Conservation (phyloP, 2,329 filamentous ascomycete species). For the Escovopsis sp. region DNA sequence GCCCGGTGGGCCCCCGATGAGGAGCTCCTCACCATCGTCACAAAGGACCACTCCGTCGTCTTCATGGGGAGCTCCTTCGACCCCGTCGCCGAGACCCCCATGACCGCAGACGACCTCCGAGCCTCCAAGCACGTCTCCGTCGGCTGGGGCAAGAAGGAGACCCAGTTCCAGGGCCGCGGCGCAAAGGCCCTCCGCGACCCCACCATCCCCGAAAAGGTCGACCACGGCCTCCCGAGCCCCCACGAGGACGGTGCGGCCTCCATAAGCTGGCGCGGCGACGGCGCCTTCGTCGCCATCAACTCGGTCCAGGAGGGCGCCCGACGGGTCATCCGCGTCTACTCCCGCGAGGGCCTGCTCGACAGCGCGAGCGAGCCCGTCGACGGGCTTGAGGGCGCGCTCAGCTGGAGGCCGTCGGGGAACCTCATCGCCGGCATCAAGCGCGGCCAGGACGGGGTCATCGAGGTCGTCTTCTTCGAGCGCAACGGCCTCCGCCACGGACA, state of each 20-base stretch:
- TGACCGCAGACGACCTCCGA: constrained; percentile 64
- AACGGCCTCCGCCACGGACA: constrained; percentile 96
- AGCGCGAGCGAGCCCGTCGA: constrained; percentile 93
- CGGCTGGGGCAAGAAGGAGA: constrained; percentile 96
- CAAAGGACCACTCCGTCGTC: constrained; percentile 62
- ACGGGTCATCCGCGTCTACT: constrained; percentile 78
- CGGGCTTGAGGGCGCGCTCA: constrained; percentile 71
- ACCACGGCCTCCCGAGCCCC: constrained; percentile 62
- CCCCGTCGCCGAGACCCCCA: constrained; percentile 57
- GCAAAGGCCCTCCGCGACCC: constrained; percentile 80
- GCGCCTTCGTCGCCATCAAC: constrained; percentile 79
- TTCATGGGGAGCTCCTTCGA: constrained; percentile 93
- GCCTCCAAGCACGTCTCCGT: constrained; percentile 91
- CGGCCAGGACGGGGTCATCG: constrained; percentile 45
- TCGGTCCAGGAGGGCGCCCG: constrained; percentile 54
- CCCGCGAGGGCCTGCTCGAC: constrained; percentile 76
- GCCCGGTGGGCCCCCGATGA: constrained; percentile 93
- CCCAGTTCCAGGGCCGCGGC: constrained; percentile 87
- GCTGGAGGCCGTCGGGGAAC: constrained; percentile 86
- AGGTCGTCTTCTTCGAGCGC: constrained; percentile 90
- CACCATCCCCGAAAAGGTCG: constrained; percentile 84
- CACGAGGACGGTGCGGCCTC: constrained; percentile 57
- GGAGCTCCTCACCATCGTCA: constrained; percentile 73
- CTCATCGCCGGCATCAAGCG: constrained; percentile 77
- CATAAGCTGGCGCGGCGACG: constrained; percentile 91